Conservation (phyloP, 345 rosid species). For the Eucalyptus curtisii region DNA sequence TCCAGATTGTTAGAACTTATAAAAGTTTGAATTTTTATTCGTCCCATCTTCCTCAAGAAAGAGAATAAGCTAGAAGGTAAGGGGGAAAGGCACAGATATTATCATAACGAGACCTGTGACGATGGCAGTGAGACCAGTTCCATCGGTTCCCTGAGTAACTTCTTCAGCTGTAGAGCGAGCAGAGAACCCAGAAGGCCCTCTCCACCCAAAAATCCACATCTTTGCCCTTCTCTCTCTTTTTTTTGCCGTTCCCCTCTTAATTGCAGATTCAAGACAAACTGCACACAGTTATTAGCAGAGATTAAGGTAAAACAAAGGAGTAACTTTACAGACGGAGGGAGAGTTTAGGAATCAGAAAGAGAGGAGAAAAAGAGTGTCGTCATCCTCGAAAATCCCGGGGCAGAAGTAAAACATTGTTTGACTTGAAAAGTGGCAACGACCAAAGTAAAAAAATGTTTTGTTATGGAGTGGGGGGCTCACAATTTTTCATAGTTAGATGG, state of each 20-base stretch:
- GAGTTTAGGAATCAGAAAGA: not conserved
- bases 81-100: not conserved
- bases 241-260: not conserved
- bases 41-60: not conserved
- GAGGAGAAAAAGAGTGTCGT: not conserved
- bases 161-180: conserved; percentile 23
- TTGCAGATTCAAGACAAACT: not conserved
- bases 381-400: not conserved
- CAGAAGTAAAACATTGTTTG: not conserved
- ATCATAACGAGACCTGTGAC: conserved; percentile 16
- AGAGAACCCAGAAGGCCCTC: not conserved
- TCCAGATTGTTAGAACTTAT: not conserved
- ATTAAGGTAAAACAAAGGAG: not conserved
- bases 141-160: conserved; percentile 35
- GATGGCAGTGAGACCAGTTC: conserved; percentile 34
- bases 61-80: not conserved
- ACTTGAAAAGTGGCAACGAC: not conserved
- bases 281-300: not conserved
- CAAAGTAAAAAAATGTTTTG: not conserved
- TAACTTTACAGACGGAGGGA: not conserved
- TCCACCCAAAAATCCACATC: not conserved
- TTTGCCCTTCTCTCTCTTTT: not conserved
- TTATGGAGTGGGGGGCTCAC: not conserved
- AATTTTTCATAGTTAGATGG: not conserved
- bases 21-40: not conserved